phyloP scores from a whole-genome alignment of 2,329 filamentous ascomycete genomes.

The Talaromyces atroroseus region DNA sequence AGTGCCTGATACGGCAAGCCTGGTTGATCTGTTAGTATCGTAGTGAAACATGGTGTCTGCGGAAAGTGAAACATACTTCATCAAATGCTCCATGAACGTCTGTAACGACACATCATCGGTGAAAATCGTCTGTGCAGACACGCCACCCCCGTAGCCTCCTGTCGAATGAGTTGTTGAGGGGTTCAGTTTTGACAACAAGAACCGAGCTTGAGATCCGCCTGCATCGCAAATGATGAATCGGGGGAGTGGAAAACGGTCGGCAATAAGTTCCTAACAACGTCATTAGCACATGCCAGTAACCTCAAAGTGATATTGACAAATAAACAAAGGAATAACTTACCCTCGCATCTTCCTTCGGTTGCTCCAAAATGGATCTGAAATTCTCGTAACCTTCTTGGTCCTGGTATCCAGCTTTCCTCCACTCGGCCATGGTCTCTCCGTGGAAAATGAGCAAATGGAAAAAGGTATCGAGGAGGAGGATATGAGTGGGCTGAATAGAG shows the following conservation, averaged over 20 bases:
- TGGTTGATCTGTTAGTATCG: constrained; percentile 27
- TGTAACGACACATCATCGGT: constrained; percentile 97
- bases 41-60: background rate
- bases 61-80: constrained; percentile 68
- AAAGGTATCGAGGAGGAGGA: constrained; percentile 93
- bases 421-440: constrained; percentile 94
- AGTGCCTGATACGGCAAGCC: constrained; percentile 48
- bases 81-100: constrained; percentile 98
- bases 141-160: constrained; percentile 82
- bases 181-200: constrained; percentile 94
- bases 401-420: constrained; percentile 96
- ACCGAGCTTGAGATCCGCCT: constrained; percentile 95
- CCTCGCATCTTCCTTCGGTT: constrained; percentile 93
- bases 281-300: background rate
- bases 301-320: background rate
- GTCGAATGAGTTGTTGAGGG: constrained; percentile 95
- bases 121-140: constrained; percentile 94
- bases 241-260: constrained; percentile 94
- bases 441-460: constrained; percentile 99
- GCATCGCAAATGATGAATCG: constrained; percentile 98
- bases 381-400: constrained; percentile 98
- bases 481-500: constrained; percentile 89
- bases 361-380: constrained; percentile 78
- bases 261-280: constrained; percentile 72
- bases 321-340: constrained; percentile 48